phyloP scores from a whole-genome alignment of 2,329 filamentous ascomycete genomes.

The Fusarium aywerte region DNA sequence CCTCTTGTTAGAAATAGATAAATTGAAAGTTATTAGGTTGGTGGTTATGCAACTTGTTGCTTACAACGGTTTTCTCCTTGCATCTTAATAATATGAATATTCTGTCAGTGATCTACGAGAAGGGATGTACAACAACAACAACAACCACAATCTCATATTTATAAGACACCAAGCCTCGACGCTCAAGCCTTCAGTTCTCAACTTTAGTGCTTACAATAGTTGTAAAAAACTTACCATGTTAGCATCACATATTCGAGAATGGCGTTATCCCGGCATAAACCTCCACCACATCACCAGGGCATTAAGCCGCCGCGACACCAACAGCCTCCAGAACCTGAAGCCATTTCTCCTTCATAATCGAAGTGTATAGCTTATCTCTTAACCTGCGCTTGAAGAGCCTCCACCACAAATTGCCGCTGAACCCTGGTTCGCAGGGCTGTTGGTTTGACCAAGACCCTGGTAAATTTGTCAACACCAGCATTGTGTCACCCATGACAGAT shows the following conservation, averaged over 20 bases:
- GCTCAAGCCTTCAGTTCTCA: not conserved
- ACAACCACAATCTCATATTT: not conserved
- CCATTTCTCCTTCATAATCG: not conserved
- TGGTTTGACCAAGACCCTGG: not conserved
- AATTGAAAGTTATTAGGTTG: no score
- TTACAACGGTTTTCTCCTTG: not conserved
- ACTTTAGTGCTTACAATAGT: not conserved
- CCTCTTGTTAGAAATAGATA: no score
- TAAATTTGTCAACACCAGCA: not conserved
- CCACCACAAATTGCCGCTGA: not conserved
- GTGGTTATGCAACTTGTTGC: no score
- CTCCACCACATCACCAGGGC: not conserved
- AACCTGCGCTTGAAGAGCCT: not conserved
- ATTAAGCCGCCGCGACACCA: constrained; percentile 4
- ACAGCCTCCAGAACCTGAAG: not conserved
- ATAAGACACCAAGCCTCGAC: not conserved
- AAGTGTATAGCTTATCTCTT: not conserved
- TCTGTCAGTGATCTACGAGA: not conserved
- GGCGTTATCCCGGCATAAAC: not conserved
- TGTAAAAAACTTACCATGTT: not conserved
- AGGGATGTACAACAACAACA: no score
- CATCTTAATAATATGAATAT: not conserved
- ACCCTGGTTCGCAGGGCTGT: not conserved
- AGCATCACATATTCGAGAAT: not conserved
- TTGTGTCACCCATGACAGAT: not conserved